These are phyloP conservation scores for Boletus sp. DNA, from an alignment of 768 basidiomycete species.

Conservation along the genomic window DNA sequence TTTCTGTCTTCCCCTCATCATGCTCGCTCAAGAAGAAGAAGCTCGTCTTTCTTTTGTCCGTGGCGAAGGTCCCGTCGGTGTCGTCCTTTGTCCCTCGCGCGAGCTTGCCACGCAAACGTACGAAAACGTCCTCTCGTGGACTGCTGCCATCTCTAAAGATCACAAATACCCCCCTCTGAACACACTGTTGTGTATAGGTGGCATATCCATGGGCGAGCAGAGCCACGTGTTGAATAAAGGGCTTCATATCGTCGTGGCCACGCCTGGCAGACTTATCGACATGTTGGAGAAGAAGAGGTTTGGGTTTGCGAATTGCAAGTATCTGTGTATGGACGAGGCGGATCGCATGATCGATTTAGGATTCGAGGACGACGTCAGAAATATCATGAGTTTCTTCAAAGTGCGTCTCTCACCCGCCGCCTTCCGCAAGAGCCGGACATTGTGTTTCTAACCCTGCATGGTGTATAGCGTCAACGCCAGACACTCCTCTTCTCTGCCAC, in stretches of 20 bases:
- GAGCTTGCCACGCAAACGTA: slow-evolving; percentile 97
- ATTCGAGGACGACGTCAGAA: slow-evolving; percentile 97
- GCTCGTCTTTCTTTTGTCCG: slow-evolving; percentile 81
- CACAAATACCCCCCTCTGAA: slow-evolving; percentile 83
- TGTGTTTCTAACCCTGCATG: background rate
- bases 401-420: slow-evolving; percentile 39
- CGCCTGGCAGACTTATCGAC: slow-evolving; percentile 94
- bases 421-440: too few species aligned
- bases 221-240: slow-evolving; percentile 87
- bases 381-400: slow-evolving; percentile 99
- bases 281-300: slow-evolving; percentile 96
- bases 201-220: slow-evolving; percentile 98
- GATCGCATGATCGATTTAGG: slow-evolving; percentile 99
- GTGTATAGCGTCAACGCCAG: slow-evolving; percentile 82
- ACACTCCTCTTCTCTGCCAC: slow-evolving; percentile 97
- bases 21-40: slow-evolving; percentile 95
- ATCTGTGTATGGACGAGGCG: slow-evolving; percentile 97
- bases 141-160: slow-evolving; percentile 71
- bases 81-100: slow-evolving; percentile 94
- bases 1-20: slow-evolving; percentile 96
- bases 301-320: slow-evolving; percentile 92
- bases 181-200: slow-evolving; percentile 90
- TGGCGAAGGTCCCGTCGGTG: slow-evolving; percentile 96
- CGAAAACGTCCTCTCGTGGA: slow-evolving; percentile 90
- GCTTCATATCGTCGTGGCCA: slow-evolving; percentile 93